Conservation (phyloP, 495 filamentous ascomycete genomes). For the Daldinia loculata region DNA sequence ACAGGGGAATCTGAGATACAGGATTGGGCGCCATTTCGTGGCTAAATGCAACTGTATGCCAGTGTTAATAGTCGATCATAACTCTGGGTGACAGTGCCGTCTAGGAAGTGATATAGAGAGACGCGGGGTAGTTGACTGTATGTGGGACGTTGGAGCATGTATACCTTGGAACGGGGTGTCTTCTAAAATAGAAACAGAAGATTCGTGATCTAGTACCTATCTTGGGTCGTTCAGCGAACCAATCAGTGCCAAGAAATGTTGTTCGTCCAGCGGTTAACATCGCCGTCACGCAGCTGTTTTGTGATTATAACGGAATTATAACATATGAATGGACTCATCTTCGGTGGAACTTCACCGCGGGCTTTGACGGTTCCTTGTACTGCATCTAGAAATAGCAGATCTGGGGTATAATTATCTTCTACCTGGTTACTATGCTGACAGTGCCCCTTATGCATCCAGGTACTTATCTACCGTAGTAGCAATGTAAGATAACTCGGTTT, state of each 20-base stretch:
- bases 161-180: slow-evolving; percentile 17
- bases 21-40: slow-evolving; percentile 31
- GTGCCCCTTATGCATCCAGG: background rate
- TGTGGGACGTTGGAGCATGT: slow-evolving; percentile 27
- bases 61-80: slow-evolving; percentile 28
- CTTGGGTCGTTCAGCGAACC: slow-evolving; percentile 6
- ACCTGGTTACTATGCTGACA: background rate
- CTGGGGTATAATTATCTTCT: background rate
- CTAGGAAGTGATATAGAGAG: slow-evolving; percentile 20
- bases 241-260: slow-evolving; percentile 20
- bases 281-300: slow-evolving; percentile 13
- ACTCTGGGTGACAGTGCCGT: slow-evolving; percentile 25
- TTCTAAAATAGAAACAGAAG: slow-evolving; percentile 34
- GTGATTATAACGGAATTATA: slow-evolving; percentile 19
- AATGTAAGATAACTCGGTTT: background rate
- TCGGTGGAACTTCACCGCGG: background rate
- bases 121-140: slow-evolving; percentile 34
- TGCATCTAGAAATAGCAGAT: background rate
- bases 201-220: slow-evolving; percentile 8
- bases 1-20: slow-evolving; percentile 20
- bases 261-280: slow-evolving; percentile 12
- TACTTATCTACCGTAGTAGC: background rate
- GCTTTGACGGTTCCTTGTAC: background rate
- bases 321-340: background rate
- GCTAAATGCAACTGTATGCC: slow-evolving; percentile 36